A percentile compares a stretch with the other conserved stretches of the same genome.
Evolutionary conservation across 805 yeast species (phyloP).

Genomic region (Pichia exigua): DNA sequence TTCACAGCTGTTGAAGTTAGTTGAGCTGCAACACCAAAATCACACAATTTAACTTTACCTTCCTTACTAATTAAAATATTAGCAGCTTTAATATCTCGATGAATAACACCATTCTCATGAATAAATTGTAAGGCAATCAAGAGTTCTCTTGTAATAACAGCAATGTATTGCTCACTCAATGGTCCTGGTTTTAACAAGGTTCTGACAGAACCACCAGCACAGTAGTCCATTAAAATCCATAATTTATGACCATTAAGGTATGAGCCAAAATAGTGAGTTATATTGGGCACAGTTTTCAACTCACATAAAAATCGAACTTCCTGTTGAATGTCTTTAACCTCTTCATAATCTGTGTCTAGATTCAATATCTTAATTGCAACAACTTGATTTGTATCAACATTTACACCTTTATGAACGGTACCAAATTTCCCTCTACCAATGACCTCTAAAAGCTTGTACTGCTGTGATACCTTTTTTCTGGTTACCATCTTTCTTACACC

Average conservation of each 20-base stretch:
- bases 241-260: constrained; percentile 80
- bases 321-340: constrained; percentile 87
- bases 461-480: constrained; percentile 18
- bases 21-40: constrained; percentile 97
- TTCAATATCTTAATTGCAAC: constrained; percentile 92
- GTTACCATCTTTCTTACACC: not conserved
- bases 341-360: constrained; percentile 88
- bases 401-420: constrained; percentile 82
- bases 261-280: constrained; percentile 87
- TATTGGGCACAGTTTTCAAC: constrained; percentile 79
- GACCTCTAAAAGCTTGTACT: constrained; percentile 77
- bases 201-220: constrained; percentile 93
- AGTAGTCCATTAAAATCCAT: constrained; percentile 97
- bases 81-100: constrained; percentile 95
- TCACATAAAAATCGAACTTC: constrained; percentile 84
- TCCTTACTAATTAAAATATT: constrained; percentile 77
- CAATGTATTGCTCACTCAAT: constrained; percentile 75
- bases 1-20: constrained; percentile 65
- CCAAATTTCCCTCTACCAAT: constrained; percentile 98
- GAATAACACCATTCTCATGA: constrained; percentile 86
- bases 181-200: constrained; percentile 81
- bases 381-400: constrained; percentile 60
- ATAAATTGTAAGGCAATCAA: constrained; percentile 71
- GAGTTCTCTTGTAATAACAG: constrained; percentile 79
- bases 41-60: constrained; percentile 88